Base-by-base conservation (phyloP, 306 rosid genomes). In the Ormosia emarginata region DNA sequence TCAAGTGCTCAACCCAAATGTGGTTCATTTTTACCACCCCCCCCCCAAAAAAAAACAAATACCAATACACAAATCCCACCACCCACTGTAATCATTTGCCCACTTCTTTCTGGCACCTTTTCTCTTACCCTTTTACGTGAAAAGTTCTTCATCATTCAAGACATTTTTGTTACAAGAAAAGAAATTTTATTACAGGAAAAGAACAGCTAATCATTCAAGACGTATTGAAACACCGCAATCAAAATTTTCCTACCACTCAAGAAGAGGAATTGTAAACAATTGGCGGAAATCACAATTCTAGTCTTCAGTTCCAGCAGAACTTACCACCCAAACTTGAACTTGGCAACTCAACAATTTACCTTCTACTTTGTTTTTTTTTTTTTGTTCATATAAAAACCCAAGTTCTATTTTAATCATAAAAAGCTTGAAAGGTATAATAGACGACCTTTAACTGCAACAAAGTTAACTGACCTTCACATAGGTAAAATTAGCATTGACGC, bases 391-490 rank as follows among this genome's bases (percentile, higher is more conserved):
- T 33, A 67, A 7, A 32, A 57, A 61, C 36, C 24, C 24, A 24
- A 24, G 24, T 24, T 24, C 24, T 24, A 24, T 24, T 24, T 24
- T 24, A 24, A 24, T 24, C 24, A 24, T 24, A 24, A 24, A 24
- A 24, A 24, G 24, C 24, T 24, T 24, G 24, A 24, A 24, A 24
- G 24, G 24, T 24, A 24, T 24, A 24, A 24, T 24, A 24, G 24
- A 24, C 24, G 24, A 1, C 24, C 24, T 24, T 24, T 24, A 24
- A 24, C 24, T 24, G 24, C 24, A 24, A 24, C 63, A 30, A 70
- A 79, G 64, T 79, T 52, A 87, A 86, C 94, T 57, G 17, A 95
- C 99, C 99, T 95, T 95, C 89, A 93, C 85, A 78, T 95, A 95
- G 43, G 90, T 85, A 71, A 92, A 92, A 79, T 74, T 88, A 24